Evolutionary conservation across 1,284 basidiomycete species (phyloP).

Genomic region (Cutaneotrichosporon sp.): DNA sequence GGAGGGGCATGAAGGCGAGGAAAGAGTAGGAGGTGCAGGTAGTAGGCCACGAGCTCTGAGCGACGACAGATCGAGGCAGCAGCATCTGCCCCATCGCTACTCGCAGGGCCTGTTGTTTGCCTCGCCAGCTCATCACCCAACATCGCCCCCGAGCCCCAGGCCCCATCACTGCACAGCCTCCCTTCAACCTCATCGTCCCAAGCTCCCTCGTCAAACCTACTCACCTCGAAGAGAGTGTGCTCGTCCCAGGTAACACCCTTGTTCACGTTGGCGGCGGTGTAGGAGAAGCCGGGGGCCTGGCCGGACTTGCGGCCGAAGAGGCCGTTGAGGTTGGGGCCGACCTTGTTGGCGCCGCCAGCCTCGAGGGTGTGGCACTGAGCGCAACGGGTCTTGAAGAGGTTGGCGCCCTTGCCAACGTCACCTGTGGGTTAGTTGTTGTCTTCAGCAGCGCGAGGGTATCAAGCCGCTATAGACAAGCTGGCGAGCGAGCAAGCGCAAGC

Average conservation of each 20-base stretch:
- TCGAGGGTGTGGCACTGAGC: conserved; percentile 94
- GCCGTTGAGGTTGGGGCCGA: conserved; percentile 94
- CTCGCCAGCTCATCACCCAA: not conserved
- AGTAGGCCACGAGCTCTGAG: not conserved
- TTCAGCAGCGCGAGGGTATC: too few relatives aligned
- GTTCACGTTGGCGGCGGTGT: conserved; percentile 94
- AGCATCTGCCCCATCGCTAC: too few relatives aligned
- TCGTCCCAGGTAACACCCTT: conserved; percentile 76
- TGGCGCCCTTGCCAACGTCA: conserved; percentile 81
- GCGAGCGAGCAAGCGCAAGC: too few relatives aligned
- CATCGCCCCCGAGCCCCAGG: too few relatives aligned
- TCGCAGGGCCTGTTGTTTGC: not conserved
- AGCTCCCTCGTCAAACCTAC: not conserved
- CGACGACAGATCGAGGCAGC: not conserved
- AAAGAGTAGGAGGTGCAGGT: not conserved
- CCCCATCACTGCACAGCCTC: not conserved
- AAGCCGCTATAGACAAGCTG: too few relatives aligned
- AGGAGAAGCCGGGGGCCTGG: conserved; percentile 78
- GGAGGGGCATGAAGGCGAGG: too few relatives aligned
- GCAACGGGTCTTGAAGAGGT: conserved; percentile 75
- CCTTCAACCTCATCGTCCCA: not conserved
- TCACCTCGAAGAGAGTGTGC: conserved; percentile 44
- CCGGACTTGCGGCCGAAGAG: conserved; percentile 82
- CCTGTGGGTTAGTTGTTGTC: conserved; percentile 53
- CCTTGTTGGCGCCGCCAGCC: conserved; percentile 63